A percentile compares a stretch with the other conserved stretches of the same genome.
phyloP scores from a whole-genome alignment of 75 land plant species.

The Sequoia sempervirens region DNA sequence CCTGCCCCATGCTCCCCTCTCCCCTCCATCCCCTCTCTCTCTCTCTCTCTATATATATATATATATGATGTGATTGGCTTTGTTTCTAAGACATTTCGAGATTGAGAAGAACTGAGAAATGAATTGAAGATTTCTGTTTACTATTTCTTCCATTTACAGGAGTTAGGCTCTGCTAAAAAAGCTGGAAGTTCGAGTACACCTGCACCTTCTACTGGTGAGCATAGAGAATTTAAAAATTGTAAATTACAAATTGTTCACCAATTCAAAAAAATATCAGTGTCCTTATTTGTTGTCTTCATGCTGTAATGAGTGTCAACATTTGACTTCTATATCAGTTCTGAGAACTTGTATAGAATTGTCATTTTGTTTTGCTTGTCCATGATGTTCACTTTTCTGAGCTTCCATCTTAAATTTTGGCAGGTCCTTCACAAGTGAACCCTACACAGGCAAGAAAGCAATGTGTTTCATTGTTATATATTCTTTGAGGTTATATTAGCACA shows the following conservation, averaged over 20 bases:
- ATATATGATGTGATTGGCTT: too few relatives aligned
- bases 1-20: too few relatives aligned
- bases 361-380: neutral
- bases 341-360: neutral
- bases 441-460: slow-evolving; percentile 3
- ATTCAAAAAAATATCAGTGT: neutral
- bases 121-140: neutral
- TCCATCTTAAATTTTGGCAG: neutral
- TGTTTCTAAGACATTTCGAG: neutral
- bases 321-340: neutral
- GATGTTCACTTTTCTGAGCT: neutral
- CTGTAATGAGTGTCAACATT: neutral
- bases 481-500: neutral
- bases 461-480: neutral
- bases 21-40: too few relatives aligned
- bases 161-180: slow-evolving; percentile 1
- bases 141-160: neutral
- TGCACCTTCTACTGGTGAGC: neutral
- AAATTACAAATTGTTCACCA: neutral
- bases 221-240: neutral
- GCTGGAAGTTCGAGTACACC: slow-evolving; percentile 7
- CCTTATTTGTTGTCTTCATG: neutral
- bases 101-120: neutral
- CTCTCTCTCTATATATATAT: too few relatives aligned
- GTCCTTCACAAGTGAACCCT: neutral